Base-by-base conservation (phyloP, 2,329 filamentous ascomycete genomes). In the Cladosporium austrohemisphaericum region DNA sequence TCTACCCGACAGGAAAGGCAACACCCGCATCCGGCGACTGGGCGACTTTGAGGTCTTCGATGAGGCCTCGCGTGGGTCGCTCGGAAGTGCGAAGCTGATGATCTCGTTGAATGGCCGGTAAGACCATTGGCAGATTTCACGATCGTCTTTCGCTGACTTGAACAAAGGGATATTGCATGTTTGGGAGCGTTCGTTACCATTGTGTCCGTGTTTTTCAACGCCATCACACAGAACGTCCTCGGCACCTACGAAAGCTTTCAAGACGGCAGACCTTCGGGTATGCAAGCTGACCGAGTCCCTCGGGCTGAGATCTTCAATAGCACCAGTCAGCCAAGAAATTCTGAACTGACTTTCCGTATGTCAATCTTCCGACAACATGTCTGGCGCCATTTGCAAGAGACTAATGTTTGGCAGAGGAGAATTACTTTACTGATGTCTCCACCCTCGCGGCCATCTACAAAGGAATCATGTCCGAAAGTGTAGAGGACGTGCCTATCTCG, bases 11-110 rank as follows among this genome's bases (percentile, higher is more conserved):
- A 36, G 32, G 14, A 32, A 36, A 18, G 20, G 20, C 9, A 14
- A 18, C 9, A 18, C 5, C 14, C 14, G 11, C 5, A 37, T 28
- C 5, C 18, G 46, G 8, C 41, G 33, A 5, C 20, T 53, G 19
- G 49, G 35, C 5, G 52, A 53, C 26, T 47, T 51, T 14, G 48
- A 51, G 18, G 31, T 19, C 2, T 47, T 53, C 6, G 52, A 53
- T 11, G 44, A 50, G 8, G 52, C 52, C 11, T 53, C 49, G 19
- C 41, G 52, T 19, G 49, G 52, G n/a, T 40, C 41, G 3, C 20
- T 49, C 10, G 46, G 46, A 5, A 49, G 46, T 22, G 16, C 23
- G n/a, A 35, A 41, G 28, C 29, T 46, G 9, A 37, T 46, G 4
- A 20, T 46, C 16, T 46, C 43, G 11, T 16, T 46, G 23, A 37